phyloP scores from a whole-genome alignment of 148 eudicot species.

The Pouteria glomerata region DNA sequence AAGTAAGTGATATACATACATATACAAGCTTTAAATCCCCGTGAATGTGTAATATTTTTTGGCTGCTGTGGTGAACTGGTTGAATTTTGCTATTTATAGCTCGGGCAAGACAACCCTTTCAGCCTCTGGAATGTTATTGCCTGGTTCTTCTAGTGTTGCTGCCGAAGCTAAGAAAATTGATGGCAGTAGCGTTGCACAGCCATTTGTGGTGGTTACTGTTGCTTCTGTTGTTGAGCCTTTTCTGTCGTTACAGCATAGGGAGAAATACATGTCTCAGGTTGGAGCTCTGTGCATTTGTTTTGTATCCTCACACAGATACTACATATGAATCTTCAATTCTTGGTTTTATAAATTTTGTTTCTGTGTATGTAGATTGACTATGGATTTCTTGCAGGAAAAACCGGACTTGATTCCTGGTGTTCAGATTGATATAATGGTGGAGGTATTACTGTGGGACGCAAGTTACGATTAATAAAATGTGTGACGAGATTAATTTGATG shows the following conservation, averaged over 20 bases:
- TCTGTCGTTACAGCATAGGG: conserved; percentile 37
- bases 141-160: conserved; percentile 29
- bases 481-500: not conserved
- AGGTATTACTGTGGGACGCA: conserved; percentile 34
- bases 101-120: conserved; percentile 82
- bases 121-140: conserved; percentile 78
- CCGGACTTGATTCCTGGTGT: conserved; percentile 63
- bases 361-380: not conserved
- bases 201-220: conserved; percentile 54
- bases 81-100: conserved; percentile 28
- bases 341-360: not conserved
- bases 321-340: not conserved
- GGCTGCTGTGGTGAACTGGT: not conserved
- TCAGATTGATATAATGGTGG: conserved; percentile 67
- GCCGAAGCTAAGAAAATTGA: conserved; percentile 9
- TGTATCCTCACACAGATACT: not conserved
- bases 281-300: not conserved
- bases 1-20: conserved; percentile 35
- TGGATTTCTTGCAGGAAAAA: conserved; percentile 33
- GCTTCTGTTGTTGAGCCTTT: conserved; percentile 91
- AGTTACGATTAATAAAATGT: not conserved
- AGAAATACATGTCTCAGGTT: conserved; percentile 47
- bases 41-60: not conserved
- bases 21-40: not conserved
- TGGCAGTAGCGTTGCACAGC: conserved; percentile 13